Conservation (phyloP, 148 eudicot species). For the Nepenthes gracilis region DNA sequence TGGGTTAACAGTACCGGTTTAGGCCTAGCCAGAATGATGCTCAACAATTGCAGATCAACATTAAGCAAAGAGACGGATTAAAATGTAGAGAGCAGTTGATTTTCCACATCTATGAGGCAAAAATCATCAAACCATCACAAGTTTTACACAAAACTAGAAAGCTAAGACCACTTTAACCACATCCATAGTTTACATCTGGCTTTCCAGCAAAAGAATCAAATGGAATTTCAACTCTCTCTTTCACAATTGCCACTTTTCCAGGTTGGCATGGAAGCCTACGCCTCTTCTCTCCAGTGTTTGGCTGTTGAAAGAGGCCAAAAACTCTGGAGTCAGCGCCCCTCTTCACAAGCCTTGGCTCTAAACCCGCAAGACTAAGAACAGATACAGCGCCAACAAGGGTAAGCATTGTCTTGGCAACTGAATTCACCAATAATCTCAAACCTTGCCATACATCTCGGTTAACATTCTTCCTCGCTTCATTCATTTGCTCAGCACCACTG, state of each 20-base stretch:
- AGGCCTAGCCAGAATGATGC: too few relatives aligned
- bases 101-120: too few relatives aligned
- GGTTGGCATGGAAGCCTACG: constrained; percentile 40
- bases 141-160: not conserved
- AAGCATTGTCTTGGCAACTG: constrained; percentile 60
- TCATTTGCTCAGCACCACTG: constrained; percentile 4
- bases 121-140: too few relatives aligned
- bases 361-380: constrained; percentile 70
- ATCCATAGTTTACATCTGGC: constrained; percentile 82
- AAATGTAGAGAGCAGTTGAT: too few relatives aligned
- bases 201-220: constrained; percentile 41
- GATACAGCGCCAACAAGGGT: constrained; percentile 67
- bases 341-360: constrained; percentile 50
- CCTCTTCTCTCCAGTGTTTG: constrained; percentile 17
- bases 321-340: constrained; percentile 31
- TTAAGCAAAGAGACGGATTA: too few relatives aligned
- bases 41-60: too few relatives aligned
- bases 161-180: constrained; percentile 42
- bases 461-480: constrained; percentile 4
- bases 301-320: constrained; percentile 21
- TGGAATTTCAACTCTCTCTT: constrained; percentile 92
- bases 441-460: constrained; percentile 30
- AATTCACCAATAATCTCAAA: constrained; percentile 33
- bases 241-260: constrained; percentile 62
- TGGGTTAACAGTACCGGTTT: too few relatives aligned